Conservation (phyloP, 2,329 filamentous ascomycete species). For the Penicillium sp. region DNA sequence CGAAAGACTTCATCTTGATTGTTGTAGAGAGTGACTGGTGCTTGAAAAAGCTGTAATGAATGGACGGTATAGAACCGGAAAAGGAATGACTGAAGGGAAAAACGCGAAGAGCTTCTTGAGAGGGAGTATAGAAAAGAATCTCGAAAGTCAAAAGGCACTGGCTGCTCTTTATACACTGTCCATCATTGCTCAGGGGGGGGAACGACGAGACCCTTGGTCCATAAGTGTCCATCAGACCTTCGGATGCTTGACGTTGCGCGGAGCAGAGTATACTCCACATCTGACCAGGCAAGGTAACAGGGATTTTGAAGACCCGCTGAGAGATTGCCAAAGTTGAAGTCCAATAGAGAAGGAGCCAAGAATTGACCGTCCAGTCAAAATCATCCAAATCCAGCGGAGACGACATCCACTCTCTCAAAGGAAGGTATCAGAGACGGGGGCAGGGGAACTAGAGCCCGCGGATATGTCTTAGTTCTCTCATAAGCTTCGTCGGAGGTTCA, state of each 20-base stretch:
- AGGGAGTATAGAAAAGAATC: constrained; percentile 11
- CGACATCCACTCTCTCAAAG: constrained; percentile 16
- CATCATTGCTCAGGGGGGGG: constrained; percentile 16
- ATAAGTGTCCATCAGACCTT: background rate
- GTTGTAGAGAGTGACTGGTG: constrained; percentile 27
- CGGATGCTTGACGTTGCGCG: constrained; percentile 18
- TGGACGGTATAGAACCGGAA: constrained; percentile 31
- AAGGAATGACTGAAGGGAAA: constrained; percentile 28
- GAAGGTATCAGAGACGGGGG: constrained; percentile 6
- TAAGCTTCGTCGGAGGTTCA: constrained; percentile 28
- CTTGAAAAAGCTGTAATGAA: constrained; percentile 28
- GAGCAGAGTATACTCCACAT: constrained; percentile 19
- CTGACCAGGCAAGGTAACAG: constrained; percentile 3
- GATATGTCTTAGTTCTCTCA: constrained; percentile 11
- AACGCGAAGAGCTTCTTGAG: constrained; percentile 25
- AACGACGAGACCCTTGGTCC: background rate
- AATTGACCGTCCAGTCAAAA: constrained; percentile 15
- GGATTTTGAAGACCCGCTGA: constrained; percentile 6
- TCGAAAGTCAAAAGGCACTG: constrained; percentile 16
- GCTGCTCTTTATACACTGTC: constrained; percentile 24
- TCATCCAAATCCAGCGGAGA: constrained; percentile 2
- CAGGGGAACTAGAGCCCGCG: constrained; percentile 11
- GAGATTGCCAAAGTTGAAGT: background rate
- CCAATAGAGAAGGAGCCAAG: constrained; percentile 15
- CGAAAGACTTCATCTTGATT: constrained; percentile 33